phyloP scores from a whole-genome alignment of 345 rosid genomes.

The Ceriops zippeliana region DNA sequence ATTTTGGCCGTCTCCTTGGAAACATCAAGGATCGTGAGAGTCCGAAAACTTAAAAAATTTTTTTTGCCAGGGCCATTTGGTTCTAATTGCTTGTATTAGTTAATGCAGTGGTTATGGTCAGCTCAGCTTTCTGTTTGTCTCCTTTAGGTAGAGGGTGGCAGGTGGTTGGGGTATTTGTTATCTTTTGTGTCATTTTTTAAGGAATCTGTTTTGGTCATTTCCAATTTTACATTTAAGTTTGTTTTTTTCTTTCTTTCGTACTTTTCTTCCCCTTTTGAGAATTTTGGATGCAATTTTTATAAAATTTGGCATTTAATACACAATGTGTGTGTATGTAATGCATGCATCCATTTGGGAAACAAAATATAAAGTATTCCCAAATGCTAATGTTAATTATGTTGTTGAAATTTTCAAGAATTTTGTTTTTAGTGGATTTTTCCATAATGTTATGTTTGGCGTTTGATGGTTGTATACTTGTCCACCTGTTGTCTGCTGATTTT shows the following conservation, averaged over 20 bases:
- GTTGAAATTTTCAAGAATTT: neutral
- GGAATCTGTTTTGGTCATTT: neutral
- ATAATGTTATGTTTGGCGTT: neutral
- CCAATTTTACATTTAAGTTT: neutral
- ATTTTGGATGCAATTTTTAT: neutral
- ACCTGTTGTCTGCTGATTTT: constrained; percentile 27
- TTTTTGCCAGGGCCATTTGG: neutral
- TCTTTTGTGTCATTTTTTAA: neutral
- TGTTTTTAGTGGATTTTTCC: neutral
- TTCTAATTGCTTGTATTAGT: neutral
- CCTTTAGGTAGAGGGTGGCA: neutral
- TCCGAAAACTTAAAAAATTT: constrained; percentile 1
- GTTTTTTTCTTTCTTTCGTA: neutral
- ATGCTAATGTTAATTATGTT: neutral
- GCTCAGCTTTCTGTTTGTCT: neutral
- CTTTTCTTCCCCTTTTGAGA: neutral
- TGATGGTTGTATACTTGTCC: constrained; percentile 29
- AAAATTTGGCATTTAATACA: neutral
- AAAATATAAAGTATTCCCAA: neutral
- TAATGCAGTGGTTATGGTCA: neutral
- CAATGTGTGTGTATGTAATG: neutral
- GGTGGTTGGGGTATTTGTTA: constrained; percentile 13
- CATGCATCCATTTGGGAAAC: neutral
- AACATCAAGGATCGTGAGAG: neutral
- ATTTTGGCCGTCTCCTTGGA: neutral